A percentile compares a stretch with the other conserved stretches of the same genome.
phyloP scores from a whole-genome alignment of 2,329 filamentous ascomycete genomes.

The Scytalidium sp. region DNA sequence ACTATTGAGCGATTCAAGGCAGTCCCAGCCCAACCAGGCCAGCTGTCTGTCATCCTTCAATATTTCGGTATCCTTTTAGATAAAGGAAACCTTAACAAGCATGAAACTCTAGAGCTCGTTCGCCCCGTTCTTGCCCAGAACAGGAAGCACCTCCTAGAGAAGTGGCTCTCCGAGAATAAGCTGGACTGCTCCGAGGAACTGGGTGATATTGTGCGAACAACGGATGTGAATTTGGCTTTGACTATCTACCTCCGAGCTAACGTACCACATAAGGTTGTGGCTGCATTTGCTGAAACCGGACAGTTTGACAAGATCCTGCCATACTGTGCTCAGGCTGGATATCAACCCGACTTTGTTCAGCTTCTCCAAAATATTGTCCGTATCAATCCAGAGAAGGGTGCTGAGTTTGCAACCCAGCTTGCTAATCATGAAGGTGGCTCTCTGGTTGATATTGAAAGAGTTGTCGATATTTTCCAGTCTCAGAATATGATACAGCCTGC shows the following conservation, averaged over 20 bases:
- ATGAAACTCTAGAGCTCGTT: constrained; percentile 91
- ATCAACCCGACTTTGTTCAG: constrained; percentile 92
- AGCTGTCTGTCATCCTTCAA: constrained; percentile 91
- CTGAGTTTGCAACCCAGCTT: constrained; percentile 90
- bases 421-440: constrained; percentile 86
- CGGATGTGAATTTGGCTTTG: constrained; percentile 85
- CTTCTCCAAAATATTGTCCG: constrained; percentile 90
- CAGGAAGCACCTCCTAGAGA: constrained; percentile 92
- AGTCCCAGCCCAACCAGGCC: constrained; percentile 73
- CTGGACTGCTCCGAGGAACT: constrained; percentile 94
- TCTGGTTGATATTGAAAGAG: constrained; percentile 87
- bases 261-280: constrained; percentile 89
- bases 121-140: constrained; percentile 90
- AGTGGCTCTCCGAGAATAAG: constrained; percentile 97
- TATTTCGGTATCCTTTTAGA: constrained; percentile 98
- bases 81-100: constrained; percentile 87
- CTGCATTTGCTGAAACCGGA: constrained; percentile 89
- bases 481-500: constrained; percentile 98
- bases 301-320: constrained; percentile 97
- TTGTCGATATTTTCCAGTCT: constrained; percentile 96
- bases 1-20: constrained; percentile 97
- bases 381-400: constrained; percentile 87
- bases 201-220: constrained; percentile 86
- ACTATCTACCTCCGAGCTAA: constrained; percentile 89
- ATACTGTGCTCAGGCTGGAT: constrained; percentile 80